These are phyloP conservation scores for Lentinula edodes DNA, from an alignment of 768 basidiomycete genomes.

Conservation along the genomic window DNA sequence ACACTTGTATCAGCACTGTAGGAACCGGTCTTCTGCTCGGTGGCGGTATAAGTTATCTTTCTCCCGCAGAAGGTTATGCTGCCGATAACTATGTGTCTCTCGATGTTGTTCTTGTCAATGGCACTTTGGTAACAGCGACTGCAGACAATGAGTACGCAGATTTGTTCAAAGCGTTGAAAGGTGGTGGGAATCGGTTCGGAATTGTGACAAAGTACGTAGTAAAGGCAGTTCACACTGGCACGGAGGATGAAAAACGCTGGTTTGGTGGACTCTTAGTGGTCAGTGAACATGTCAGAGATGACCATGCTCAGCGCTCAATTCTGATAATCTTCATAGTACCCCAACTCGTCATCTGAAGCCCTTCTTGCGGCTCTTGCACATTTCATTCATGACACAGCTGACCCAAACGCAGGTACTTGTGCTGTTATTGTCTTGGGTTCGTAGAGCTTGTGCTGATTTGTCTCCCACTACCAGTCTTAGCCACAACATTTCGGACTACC, in stretches of 20 bases:
- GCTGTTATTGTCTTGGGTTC: neutral
- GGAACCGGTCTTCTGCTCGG: conserved; percentile 41
- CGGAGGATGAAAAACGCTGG: conserved; percentile 28
- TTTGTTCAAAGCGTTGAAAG: conserved; percentile 40
- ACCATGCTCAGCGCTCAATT: neutral
- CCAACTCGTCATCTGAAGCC: conserved; percentile 31
- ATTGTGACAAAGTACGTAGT: conserved; percentile 41
- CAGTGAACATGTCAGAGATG: conserved; percentile 6
- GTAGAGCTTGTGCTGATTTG: neutral
- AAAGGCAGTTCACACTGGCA: conserved; percentile 32
- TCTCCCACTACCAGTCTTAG: neutral
- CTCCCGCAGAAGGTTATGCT: conserved; percentile 33
- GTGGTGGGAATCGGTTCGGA: conserved; percentile 39
- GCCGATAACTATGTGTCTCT: conserved; percentile 30
- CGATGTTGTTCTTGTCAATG: conserved; percentile 38
- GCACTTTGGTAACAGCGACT: conserved; percentile 33
- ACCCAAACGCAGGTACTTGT: conserved; percentile 31
- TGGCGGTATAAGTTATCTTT: conserved; percentile 36
- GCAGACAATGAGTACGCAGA: conserved; percentile 34
- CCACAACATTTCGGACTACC: neutral
- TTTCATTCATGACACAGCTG: conserved; percentile 28
- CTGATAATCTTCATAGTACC: conserved; percentile 20
- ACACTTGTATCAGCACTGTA: conserved; percentile 24
- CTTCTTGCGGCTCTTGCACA: conserved; percentile 30
- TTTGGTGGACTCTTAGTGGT: conserved; percentile 36